These are phyloP conservation scores for Aspergillus fumigatus DNA, from an alignment of 2,329 filamentous ascomycete species.

Conservation along the genomic window DNA sequence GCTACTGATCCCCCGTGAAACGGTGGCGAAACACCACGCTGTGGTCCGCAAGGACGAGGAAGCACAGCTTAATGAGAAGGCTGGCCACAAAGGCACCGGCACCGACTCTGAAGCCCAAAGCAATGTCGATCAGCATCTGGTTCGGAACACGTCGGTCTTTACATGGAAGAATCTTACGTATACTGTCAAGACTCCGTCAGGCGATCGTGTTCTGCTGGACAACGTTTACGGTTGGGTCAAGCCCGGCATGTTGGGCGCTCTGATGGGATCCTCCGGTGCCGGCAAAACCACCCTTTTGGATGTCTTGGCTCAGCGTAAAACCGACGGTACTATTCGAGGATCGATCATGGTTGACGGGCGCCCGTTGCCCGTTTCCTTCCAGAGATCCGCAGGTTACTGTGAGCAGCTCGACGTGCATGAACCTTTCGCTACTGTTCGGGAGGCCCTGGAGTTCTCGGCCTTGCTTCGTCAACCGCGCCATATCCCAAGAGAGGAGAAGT, in stretches of 20 bases:
- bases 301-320: slow-evolving; percentile 67
- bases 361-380: slow-evolving; percentile 56
- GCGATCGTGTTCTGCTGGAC: slow-evolving; percentile 56
- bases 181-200: slow-evolving; percentile 58
- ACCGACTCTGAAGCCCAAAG: not conserved
- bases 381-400: slow-evolving; percentile 64
- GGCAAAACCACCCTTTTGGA: slow-evolving; percentile 74
- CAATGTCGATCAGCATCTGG: slow-evolving; percentile 40
- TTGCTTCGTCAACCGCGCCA: slow-evolving; percentile 54
- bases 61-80: slow-evolving; percentile 29
- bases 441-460: slow-evolving; percentile 63
- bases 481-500: slow-evolving; percentile 53
- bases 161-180: slow-evolving; percentile 72
- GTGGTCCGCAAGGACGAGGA: slow-evolving; percentile 48
- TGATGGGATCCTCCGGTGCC: slow-evolving; percentile 74
- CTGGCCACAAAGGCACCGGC: slow-evolving; percentile 13
- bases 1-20: slow-evolving; percentile 61
- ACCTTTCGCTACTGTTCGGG: slow-evolving; percentile 59
- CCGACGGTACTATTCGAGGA: slow-evolving; percentile 56
- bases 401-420: slow-evolving; percentile 68
- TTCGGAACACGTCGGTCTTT: slow-evolving; percentile 63
- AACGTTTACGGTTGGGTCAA: slow-evolving; percentile 71
- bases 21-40: slow-evolving; percentile 36
- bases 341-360: slow-evolving; percentile 64
- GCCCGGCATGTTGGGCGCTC: slow-evolving; percentile 69